Evolutionary conservation across 2,329 filamentous ascomycete species (phyloP).

Genomic region (Cordyceps cateniannulata): DNA sequence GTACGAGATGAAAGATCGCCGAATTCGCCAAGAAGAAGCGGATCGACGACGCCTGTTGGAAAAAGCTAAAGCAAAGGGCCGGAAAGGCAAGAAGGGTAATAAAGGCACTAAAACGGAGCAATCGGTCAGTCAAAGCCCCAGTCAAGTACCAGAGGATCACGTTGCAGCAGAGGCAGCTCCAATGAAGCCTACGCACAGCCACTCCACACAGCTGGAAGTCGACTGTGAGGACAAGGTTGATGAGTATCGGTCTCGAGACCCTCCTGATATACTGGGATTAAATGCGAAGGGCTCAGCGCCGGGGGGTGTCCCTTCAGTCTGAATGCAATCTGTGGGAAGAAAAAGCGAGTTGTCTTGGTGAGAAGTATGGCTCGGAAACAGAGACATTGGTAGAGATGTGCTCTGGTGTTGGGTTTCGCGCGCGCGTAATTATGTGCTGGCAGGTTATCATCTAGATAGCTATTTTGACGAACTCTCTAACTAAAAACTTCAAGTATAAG

Average conservation of each 20-base stretch:
- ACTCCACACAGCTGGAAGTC: conserved; percentile 34
- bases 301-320: too few relatives aligned
- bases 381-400: background rate
- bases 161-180: conserved; percentile 14
- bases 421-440: background rate
- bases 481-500: too few relatives aligned
- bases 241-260: conserved; percentile 20
- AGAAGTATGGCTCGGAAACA: background rate
- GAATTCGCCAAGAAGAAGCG: conserved; percentile 75
- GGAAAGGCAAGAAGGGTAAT: conserved; percentile 77
- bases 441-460: background rate
- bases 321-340: background rate
- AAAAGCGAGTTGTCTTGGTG: background rate
- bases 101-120: conserved; percentile 39
- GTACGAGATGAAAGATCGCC: conserved; percentile 91
- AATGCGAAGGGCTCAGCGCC: background rate
- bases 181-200: conserved; percentile 23
- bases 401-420: background rate
- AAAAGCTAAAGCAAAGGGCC: conserved; percentile 88
- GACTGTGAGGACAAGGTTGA: conserved; percentile 31
- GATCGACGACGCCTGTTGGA: conserved; percentile 80
- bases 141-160: conserved; percentile 20
- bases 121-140: conserved; percentile 17
- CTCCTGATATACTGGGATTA: conserved; percentile 13
- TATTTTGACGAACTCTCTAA: background rate